Evolutionary conservation across 306 rosid species (phyloP).

Genomic region (Phaseolus lunatus): DNA sequence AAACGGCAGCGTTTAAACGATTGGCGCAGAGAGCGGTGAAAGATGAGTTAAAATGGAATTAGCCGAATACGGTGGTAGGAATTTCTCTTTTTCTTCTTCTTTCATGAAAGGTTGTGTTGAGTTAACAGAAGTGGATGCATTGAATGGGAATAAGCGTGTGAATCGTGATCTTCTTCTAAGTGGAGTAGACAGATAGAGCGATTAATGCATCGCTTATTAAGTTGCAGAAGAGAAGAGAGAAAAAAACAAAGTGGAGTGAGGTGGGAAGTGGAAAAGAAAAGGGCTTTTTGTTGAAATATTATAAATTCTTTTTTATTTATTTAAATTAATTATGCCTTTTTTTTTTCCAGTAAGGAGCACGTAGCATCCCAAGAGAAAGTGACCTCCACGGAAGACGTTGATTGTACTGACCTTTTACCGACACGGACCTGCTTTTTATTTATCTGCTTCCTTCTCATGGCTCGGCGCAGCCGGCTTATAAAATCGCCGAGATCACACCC

Average conservation of each 20-base stretch:
- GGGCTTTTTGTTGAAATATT: conserved; percentile 1
- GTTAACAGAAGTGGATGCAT: neutral
- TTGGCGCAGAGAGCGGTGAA: neutral
- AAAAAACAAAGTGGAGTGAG: neutral
- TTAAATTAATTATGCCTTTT: neutral
- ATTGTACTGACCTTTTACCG: conserved; percentile 54
- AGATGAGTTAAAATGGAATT: neutral
- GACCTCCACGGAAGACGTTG: conserved; percentile 35
- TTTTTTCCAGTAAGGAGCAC: conserved; percentile 35
- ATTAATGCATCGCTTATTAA: conserved; percentile 2
- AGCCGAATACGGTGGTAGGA: neutral
- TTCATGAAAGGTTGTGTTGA: neutral
- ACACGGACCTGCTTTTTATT: conserved; percentile 36
- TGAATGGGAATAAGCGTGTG: conserved; percentile 39
- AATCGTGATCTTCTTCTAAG: conserved; percentile 43
- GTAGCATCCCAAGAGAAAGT: conserved; percentile 41
- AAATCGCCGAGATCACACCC: too few relatives aligned
- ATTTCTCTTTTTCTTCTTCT: neutral
- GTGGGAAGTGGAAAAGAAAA: neutral
- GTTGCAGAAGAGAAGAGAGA: neutral
- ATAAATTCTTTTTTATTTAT: neutral
- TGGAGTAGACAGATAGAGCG: neutral
- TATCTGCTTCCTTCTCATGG: neutral
- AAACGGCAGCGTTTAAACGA: conserved; percentile 24
- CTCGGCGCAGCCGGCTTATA: neutral